Percentiles rank a stretch among this genome's conserved stretches.
These are phyloP conservation scores for Peronospora farinosa DNA, from an alignment of 352 stramenopile genomes.

Conservation along the genomic window DNA sequence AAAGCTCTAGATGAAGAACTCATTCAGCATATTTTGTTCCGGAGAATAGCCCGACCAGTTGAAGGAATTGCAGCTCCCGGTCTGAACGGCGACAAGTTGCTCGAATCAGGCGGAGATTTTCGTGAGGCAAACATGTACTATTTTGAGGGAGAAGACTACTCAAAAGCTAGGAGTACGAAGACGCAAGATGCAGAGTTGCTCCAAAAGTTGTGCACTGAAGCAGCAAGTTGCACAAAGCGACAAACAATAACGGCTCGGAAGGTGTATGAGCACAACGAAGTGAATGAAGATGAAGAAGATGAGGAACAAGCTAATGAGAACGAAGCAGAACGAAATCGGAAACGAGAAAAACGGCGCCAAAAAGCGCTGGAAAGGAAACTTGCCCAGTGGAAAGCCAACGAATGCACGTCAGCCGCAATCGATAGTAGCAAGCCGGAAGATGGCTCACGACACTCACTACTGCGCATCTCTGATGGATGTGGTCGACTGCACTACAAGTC, in stretches of 20 bases:
- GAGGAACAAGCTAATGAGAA: slow-evolving; percentile 28
- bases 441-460: too few relatives aligned
- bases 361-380: too few relatives aligned
- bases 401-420: too few relatives aligned
- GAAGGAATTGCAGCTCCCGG: not conserved
- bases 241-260: slow-evolving; percentile 27
- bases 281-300: slow-evolving; percentile 33
- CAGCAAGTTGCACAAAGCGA: slow-evolving; percentile 19
- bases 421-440: too few relatives aligned
- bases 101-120: slow-evolving; percentile 51
- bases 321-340: slow-evolving; percentile 36
- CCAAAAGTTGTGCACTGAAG: slow-evolving; percentile 28
- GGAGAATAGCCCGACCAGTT: slow-evolving; percentile 13
- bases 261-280: slow-evolving; percentile 33
- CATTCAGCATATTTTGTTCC: slow-evolving; percentile 43
- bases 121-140: slow-evolving; percentile 81
- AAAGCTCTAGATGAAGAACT: slow-evolving; percentile 52
- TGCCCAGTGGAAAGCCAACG: too few relatives aligned
- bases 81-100: slow-evolving; percentile 37
- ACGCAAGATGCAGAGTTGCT: slow-evolving; percentile 39
- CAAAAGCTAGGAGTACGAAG: slow-evolving; percentile 30
- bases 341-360: slow-evolving; percentile 28
- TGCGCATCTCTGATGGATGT: too few relatives aligned
- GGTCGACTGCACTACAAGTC: too few relatives aligned
- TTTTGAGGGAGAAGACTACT: slow-evolving; percentile 75